phyloP scores from a whole-genome alignment of 1,139 yeast genomes.

The Yamadazyma diddensiae region DNA sequence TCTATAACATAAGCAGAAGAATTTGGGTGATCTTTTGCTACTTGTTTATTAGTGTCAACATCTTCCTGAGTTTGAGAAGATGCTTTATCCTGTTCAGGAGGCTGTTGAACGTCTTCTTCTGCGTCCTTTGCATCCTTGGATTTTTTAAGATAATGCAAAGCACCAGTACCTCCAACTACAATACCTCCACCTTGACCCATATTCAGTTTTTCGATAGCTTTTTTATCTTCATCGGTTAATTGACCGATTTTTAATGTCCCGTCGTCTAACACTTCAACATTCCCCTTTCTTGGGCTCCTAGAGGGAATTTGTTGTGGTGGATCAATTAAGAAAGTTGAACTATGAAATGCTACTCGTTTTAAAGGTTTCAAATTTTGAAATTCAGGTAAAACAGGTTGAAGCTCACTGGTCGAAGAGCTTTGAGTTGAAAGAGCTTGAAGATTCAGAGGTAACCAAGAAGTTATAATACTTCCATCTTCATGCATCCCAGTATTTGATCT shows the following conservation, averaged over 20 bases:
- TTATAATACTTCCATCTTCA: conserved; percentile 8
- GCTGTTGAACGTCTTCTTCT: conserved; percentile 5
- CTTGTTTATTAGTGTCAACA: neutral
- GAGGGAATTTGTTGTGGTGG: conserved; percentile 74
- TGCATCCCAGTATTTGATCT: conserved; percentile 4
- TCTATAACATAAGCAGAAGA: conserved; percentile 28
- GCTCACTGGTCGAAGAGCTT: conserved; percentile 4
- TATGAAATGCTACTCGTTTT: conserved; percentile 70
- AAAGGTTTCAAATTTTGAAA: conserved; percentile 39
- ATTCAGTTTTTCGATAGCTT: conserved; percentile 40
- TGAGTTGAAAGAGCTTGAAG: conserved; percentile 5
- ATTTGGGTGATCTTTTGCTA: neutral
- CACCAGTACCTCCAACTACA: conserved; percentile 78
- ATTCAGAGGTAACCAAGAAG: conserved; percentile 13
- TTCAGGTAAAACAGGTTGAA: conserved; percentile 17
- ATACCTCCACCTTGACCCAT: conserved; percentile 64
- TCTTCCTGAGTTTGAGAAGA: neutral
- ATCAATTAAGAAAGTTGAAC: conserved; percentile 67
- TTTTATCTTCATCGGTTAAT: conserved; percentile 58
- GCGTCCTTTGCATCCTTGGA: conserved; percentile 16
- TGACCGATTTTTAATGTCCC: conserved; percentile 64
- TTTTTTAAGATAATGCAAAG: conserved; percentile 39
- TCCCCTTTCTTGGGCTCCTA: conserved; percentile 63
- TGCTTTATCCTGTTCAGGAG: conserved; percentile 9
- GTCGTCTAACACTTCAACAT: conserved; percentile 61